These are phyloP conservation scores for Chenopodium formosanum DNA, from an alignment of 148 eudicot species.

Conservation along the genomic window DNA sequence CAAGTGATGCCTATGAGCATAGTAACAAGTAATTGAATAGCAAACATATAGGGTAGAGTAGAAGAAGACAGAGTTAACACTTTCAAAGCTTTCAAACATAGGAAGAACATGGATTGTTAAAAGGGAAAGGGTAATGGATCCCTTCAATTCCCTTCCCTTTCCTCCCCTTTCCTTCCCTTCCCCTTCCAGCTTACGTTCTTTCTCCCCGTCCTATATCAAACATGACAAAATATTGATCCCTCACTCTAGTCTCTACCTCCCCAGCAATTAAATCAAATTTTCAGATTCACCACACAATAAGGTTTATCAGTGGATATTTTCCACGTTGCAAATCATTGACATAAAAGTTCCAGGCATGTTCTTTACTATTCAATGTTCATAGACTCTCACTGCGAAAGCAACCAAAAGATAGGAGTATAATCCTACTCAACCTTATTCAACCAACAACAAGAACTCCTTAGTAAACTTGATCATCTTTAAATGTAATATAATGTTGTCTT, in stretches of 20 bases:
- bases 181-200: neutral
- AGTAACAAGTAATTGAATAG: no score
- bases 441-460: neutral
- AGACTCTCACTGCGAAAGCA: neutral
- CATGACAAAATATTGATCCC: neutral
- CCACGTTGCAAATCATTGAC: neutral
- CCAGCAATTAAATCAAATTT: neutral
- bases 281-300: neutral
- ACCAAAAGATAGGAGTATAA: neutral
- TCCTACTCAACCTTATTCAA: neutral
- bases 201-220: neutral
- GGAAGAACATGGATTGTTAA: no score
- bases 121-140: neutral
- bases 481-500: neutral
- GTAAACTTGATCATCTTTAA: neutral
- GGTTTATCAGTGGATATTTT: no score
- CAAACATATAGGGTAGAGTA: no score
- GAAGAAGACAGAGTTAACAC: no score
- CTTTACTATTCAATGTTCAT: neutral
- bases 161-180: no score
- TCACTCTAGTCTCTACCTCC: neutral
- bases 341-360: neutral
- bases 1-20: no score
- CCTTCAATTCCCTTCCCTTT: neutral
- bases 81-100: no score